phyloP scores from a whole-genome alignment of 345 rosid species.

The Populus ilicifolia region DNA sequence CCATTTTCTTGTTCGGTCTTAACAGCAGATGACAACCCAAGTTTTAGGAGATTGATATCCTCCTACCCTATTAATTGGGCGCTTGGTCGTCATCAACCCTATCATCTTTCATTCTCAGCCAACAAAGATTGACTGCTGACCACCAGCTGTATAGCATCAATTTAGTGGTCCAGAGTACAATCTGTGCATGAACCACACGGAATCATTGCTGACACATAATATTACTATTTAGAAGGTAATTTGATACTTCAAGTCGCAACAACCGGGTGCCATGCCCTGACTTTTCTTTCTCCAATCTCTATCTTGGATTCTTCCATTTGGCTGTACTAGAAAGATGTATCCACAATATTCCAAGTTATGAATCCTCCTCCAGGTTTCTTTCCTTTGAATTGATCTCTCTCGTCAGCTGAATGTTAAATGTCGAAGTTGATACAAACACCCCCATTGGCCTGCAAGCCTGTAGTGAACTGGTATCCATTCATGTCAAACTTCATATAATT shows the following conservation, averaged over 20 bases:
- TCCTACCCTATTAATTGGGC: neutral
- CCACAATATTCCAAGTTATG: slow-evolving; percentile 2
- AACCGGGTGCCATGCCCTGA: neutral
- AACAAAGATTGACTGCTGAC: slow-evolving; percentile 24
- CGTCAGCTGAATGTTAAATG: no score
- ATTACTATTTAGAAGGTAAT: slow-evolving; percentile 14
- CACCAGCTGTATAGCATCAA: slow-evolving; percentile 21
- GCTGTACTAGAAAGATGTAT: slow-evolving; percentile 13
- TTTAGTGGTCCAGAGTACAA: slow-evolving; percentile 15
- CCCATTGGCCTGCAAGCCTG: neutral
- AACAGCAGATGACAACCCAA: neutral
- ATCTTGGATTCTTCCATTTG: slow-evolving; percentile 3
- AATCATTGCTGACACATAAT: slow-evolving; percentile 8
- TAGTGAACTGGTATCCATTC: neutral
- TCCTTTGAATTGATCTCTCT: neutral
- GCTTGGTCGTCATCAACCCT: neutral
- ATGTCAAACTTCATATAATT: no score
- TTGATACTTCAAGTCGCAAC: slow-evolving; percentile 7
- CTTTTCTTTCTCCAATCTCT: slow-evolving; percentile 1
- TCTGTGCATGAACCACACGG: neutral
- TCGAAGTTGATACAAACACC: no score
- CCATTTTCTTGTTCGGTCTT: neutral
- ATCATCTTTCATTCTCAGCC: neutral
- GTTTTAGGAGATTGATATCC: neutral
- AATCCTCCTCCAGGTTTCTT: slow-evolving; percentile 5